phyloP scores from a whole-genome alignment of 805 yeast species.

The Candida nonsorbophila region DNA sequence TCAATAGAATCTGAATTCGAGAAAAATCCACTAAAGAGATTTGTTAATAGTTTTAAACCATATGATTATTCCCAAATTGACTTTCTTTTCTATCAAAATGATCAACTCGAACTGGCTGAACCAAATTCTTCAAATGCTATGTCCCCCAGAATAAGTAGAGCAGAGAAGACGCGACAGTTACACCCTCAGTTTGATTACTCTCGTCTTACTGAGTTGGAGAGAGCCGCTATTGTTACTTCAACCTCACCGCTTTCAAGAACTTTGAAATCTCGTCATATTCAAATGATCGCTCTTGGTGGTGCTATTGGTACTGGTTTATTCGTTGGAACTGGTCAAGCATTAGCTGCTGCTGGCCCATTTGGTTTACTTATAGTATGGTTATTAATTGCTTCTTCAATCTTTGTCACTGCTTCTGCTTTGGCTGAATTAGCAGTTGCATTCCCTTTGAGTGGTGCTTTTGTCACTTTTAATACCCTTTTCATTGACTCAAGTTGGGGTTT shows the following conservation, averaged over 20 bases:
- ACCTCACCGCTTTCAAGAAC: conserved; percentile 25
- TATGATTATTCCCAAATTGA: conserved; percentile 19
- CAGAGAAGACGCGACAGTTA: conserved; percentile 1
- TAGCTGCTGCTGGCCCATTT: conserved; percentile 59
- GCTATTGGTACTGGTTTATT: conserved; percentile 44
- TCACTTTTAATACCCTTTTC: conserved; percentile 53
- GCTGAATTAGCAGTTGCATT: conserved; percentile 57
- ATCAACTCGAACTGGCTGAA: conserved; percentile 2
- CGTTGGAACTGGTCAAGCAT: conserved; percentile 57
- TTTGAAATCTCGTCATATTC: conserved; percentile 12
- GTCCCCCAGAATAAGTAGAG: conserved; percentile 4
- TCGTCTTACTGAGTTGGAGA: conserved; percentile 22
- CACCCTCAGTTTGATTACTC: conserved; percentile 24
- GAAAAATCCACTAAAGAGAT: conserved; percentile 11
- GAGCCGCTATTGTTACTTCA: conserved; percentile 28
- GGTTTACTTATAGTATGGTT: conserved; percentile 53
- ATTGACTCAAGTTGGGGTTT: conserved; percentile 60
- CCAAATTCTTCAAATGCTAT: conserved; percentile 4
- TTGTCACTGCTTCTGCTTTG: conserved; percentile 51
- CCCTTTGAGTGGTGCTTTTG: conserved; percentile 63
- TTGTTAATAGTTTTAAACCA: conserved; percentile 19
- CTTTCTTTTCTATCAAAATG: conserved; percentile 5
- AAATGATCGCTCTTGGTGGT: conserved; percentile 19
- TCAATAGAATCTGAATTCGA: conserved; percentile 8
- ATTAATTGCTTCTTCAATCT: conserved; percentile 50